Conservation (phyloP, 768 basidiomycete genomes). For the Crepidotus variabilis region DNA sequence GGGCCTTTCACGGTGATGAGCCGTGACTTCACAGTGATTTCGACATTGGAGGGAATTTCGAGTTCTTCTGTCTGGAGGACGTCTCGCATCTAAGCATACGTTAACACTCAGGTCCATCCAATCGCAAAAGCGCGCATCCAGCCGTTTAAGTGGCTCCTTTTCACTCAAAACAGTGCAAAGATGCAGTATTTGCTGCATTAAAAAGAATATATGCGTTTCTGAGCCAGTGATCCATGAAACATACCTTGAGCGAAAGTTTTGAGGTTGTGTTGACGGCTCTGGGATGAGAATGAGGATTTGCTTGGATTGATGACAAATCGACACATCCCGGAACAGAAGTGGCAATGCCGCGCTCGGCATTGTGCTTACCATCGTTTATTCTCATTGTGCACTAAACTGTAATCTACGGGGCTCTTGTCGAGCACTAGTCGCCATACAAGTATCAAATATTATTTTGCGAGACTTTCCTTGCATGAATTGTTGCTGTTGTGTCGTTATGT, state of each 20-base stretch:
- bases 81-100: conserved; percentile 76
- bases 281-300: conserved; percentile 10
- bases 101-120: conserved; percentile 31
- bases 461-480: too few relatives aligned
- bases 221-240: conserved; percentile 18
- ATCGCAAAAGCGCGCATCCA: conserved; percentile 33
- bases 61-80: conserved; percentile 92
- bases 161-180: conserved; percentile 20
- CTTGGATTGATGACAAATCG: conserved; percentile 32
- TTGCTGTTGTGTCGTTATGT: neutral
- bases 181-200: conserved; percentile 8
- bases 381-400: too few relatives aligned
- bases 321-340: neutral
- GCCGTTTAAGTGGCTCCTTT: conserved; percentile 22
- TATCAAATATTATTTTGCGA: too few relatives aligned
- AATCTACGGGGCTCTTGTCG: too few relatives aligned
- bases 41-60: conserved; percentile 81
- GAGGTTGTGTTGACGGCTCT: conserved; percentile 15
- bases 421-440: too few relatives aligned
- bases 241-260: conserved; percentile 40
- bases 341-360: neutral
- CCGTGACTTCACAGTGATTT: conserved; percentile 86
- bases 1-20: conserved; percentile 91
- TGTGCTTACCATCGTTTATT: neutral
- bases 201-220: conserved; percentile 13